These are phyloP conservation scores for Calamus simplicifolius DNA, from an alignment of 176 grass and related monocot species.

Conservation along the genomic window DNA sequence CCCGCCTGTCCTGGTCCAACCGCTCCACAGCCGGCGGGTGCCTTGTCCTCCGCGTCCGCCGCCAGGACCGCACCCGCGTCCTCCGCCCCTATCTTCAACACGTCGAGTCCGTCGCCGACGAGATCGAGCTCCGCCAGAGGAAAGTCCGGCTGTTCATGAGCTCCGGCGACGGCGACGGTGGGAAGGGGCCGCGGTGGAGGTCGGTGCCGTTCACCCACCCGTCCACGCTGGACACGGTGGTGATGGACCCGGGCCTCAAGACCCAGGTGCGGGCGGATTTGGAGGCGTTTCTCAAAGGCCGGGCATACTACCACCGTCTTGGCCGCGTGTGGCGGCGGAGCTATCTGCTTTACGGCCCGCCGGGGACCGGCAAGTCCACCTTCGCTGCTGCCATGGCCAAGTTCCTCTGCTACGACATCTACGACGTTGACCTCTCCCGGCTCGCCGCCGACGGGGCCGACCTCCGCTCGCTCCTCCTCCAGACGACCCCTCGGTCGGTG, in stretches of 20 bases:
- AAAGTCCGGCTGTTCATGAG: slow-evolving; percentile 55
- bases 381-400: slow-evolving; percentile 88
- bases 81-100: slow-evolving; percentile 87
- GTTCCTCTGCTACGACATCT: slow-evolving; percentile 83
- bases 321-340: slow-evolving; percentile 94
- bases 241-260: slow-evolving; percentile 83
- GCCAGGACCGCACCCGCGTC: slow-evolving; percentile 72
- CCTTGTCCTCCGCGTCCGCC: slow-evolving; percentile 68
- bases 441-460: slow-evolving; percentile 29
- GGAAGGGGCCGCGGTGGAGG: slow-evolving; percentile 21
- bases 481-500: slow-evolving; percentile 65
- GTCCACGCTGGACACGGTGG: slow-evolving; percentile 71
- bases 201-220: slow-evolving; percentile 67
- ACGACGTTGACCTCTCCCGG: slow-evolving; percentile 71
- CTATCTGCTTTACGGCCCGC: slow-evolving; percentile 76
- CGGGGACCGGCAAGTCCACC: slow-evolving; percentile 83
- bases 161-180: slow-evolving; percentile 3
- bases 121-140: slow-evolving; percentile 55
- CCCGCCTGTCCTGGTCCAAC: slow-evolving; percentile 66
- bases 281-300: slow-evolving; percentile 77
- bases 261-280: slow-evolving; percentile 52
- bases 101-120: slow-evolving; percentile 73
- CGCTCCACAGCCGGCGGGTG: slow-evolving; percentile 5
- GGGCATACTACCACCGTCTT: slow-evolving; percentile 69
- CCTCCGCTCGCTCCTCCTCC: slow-evolving; percentile 57